Base-by-base conservation (phyloP, 805 yeast species). In the Jamesozyma lodderae region DNA sequence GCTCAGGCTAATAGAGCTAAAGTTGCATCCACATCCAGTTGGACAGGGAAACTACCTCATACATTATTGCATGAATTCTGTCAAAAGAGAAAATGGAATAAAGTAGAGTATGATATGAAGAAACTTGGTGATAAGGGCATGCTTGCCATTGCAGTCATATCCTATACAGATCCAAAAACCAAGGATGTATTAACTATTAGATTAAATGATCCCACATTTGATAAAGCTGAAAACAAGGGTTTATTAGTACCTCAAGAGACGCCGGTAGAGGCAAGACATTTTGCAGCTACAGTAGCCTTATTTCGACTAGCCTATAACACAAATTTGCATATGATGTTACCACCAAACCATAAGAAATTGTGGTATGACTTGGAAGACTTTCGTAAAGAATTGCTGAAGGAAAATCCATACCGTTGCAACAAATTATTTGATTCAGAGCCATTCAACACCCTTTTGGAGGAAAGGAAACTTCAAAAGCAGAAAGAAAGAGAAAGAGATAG, bases 31-130 rank as follows among this genome's bases (percentile, higher is more conserved):
- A 72, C 81, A 26, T 64, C 78, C 32, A 85, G 90, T 21, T 87
- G 96, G 96, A 87, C 96, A 0, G 98, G 98, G 1, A 90, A 90
- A 51, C 66, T 90, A 13, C 97, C 98, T 0, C 86, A 83, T 2
- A 78, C 92, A 0, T 60, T 90, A 14, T 69, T 90, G 4, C 85
- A 85, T 52, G 98, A 90, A 53, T 80, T 78, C 46, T 82, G 92
- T 45, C 96, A 85, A 57, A 82, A 80, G 55, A 77, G 73, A 42
- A 85, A 86, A 60, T 90, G 98, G 98, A 81, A 79, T 41, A 80
- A 79, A 47, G 94, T 85, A 3, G 78, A 72, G 17, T 84, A 85
- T 48, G 88, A 83, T 35, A 79, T 81, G 82, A 70, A 53, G 36
- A 67, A 64, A 43, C 60, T 60, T 4, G 63, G 64, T 16, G 67